Percentiles rank a stretch among this genome's conserved stretches.
These are phyloP conservation scores for Gossypium longicalyx DNA, from an alignment of 345 rosid genomes.

Conservation along the genomic window DNA sequence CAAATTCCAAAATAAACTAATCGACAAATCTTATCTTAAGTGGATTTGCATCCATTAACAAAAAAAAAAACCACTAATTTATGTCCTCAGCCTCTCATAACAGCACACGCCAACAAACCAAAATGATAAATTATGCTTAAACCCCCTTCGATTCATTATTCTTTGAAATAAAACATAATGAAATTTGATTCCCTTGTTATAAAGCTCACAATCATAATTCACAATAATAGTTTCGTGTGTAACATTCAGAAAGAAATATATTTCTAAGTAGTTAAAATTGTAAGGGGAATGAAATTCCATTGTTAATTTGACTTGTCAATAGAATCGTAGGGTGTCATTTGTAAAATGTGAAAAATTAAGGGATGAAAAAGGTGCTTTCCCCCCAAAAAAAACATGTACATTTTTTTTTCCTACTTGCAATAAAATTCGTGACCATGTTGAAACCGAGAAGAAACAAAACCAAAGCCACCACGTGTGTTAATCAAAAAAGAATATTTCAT, in stretches of 20 bases:
- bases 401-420: background rate
- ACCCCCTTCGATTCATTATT: background rate
- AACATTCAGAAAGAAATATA: background rate
- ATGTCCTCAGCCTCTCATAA: background rate
- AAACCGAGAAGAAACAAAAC: background rate
- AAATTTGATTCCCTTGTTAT: background rate
- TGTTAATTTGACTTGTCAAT: background rate
- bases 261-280: background rate
- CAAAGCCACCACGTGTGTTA: conserved; percentile 1
- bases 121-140: background rate
- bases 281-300: background rate
- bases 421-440: background rate
- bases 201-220: background rate
- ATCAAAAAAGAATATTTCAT: conserved; percentile 10
- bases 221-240: background rate
- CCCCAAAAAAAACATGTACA: background rate
- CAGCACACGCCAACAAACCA: background rate
- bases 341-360: background rate
- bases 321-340: background rate
- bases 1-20: background rate
- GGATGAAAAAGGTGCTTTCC: background rate
- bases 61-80: background rate
- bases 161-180: background rate
- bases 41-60: background rate
- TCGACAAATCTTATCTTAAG: background rate